Evolutionary conservation across 306 rosid species (phyloP).

Genomic region (Erythrophleum fordii): DNA sequence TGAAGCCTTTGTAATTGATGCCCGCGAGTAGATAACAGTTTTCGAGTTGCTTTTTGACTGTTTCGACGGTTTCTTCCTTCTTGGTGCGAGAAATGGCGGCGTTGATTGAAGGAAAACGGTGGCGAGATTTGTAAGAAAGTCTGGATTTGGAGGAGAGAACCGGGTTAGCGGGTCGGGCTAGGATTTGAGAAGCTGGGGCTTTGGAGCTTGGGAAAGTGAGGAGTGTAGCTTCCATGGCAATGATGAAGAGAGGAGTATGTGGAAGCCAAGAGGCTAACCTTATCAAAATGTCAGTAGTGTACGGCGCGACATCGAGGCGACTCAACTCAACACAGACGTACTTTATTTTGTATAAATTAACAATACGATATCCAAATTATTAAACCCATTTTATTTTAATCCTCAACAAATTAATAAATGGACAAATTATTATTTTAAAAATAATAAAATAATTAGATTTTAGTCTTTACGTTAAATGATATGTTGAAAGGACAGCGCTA

Average conservation of each 20-base stretch:
- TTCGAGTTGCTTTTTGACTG: conserved; percentile 66
- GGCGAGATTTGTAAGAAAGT: conserved; percentile 23
- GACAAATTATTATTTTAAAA: too few species aligned
- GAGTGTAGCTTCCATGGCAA: conserved; percentile 69
- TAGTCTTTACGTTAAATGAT: too few species aligned
- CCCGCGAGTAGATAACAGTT: conserved; percentile 85
- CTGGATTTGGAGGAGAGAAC: conserved; percentile 39
- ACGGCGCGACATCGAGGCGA: neutral
- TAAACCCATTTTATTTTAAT: too few species aligned
- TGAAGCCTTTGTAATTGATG: conserved; percentile 86
- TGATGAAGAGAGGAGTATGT: neutral
- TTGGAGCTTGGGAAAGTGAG: conserved; percentile 55
- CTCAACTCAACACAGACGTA: too few species aligned
- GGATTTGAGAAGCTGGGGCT: conserved; percentile 41
- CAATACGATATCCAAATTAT: too few species aligned
- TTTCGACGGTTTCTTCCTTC: conserved; percentile 81
- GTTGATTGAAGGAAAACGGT: conserved; percentile 46
- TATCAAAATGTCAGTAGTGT: conserved; percentile 13
- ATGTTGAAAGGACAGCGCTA: too few species aligned
- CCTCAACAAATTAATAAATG: too few species aligned
- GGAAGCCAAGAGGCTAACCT: conserved; percentile 31
- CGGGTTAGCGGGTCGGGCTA: conserved; percentile 55
- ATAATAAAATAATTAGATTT: too few species aligned
- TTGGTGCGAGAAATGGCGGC: conserved; percentile 84
- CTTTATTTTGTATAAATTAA: too few species aligned